Conservation (phyloP, 352 stramenopile species). For the Globisporangium canariense region DNA sequence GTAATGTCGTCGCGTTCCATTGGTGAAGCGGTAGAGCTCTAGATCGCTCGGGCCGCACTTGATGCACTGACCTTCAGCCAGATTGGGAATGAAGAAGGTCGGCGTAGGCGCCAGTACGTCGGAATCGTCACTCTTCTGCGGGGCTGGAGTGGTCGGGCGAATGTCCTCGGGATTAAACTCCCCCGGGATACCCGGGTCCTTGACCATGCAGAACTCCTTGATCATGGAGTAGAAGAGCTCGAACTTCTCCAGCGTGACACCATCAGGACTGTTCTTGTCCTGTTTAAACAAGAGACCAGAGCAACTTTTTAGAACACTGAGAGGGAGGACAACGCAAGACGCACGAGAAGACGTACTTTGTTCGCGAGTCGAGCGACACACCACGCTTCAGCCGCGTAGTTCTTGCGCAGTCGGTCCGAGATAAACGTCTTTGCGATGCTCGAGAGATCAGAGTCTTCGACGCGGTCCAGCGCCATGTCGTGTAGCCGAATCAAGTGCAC, state of each 20-base stretch:
- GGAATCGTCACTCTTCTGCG: background rate
- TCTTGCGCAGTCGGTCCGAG: slow-evolving; percentile 10
- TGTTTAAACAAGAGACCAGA: background rate
- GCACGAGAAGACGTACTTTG: slow-evolving; percentile 2
- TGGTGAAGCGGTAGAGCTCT: slow-evolving; percentile 19
- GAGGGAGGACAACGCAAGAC: too few species aligned
- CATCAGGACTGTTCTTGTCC: slow-evolving; percentile 3
- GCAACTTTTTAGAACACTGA: background rate
- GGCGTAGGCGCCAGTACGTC: background rate
- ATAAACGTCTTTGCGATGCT: slow-evolving; percentile 13
- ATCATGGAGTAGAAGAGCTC: slow-evolving; percentile 20
- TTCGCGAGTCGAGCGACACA: slow-evolving; percentile 12
- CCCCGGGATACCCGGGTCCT: slow-evolving; percentile 13
- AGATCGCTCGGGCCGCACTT: slow-evolving; percentile 16
- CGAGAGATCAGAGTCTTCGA: slow-evolving; percentile 8
- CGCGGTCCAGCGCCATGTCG: slow-evolving; percentile 3
- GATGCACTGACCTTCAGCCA: slow-evolving; percentile 14
- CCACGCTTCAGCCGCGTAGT: slow-evolving; percentile 15
- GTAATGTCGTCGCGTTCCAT: slow-evolving; percentile 18
- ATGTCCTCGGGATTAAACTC: slow-evolving; percentile 6
- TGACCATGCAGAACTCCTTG: slow-evolving; percentile 15
- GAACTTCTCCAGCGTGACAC: slow-evolving; percentile 9
- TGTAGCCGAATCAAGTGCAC: slow-evolving; percentile 6
- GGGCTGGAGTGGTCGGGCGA: background rate
- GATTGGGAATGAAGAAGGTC: background rate